These are phyloP conservation scores for Apiotrichum gamsii DNA, from an alignment of 1,284 basidiomycete species.

Conservation along the genomic window DNA sequence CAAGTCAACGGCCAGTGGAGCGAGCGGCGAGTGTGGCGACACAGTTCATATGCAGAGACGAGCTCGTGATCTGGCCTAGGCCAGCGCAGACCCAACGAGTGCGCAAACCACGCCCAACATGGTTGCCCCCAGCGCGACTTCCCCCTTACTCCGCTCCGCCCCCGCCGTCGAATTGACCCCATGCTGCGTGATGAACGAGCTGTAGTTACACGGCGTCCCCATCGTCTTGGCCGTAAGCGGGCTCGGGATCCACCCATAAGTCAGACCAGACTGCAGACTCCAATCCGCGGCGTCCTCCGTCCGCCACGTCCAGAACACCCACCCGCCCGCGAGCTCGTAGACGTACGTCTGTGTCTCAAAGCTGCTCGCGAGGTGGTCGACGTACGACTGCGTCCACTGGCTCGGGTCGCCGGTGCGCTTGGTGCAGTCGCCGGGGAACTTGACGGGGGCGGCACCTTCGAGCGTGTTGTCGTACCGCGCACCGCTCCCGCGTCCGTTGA, in stretches of 20 bases:
- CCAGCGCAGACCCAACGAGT: no score
- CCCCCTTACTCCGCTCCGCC: no score
- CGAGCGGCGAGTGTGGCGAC: no score
- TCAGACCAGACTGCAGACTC: slow-evolving; percentile 56
- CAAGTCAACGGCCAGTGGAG: no score
- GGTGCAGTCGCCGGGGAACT: slow-evolving; percentile 62
- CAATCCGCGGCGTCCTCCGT: slow-evolving; percentile 60
- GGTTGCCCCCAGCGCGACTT: no score
- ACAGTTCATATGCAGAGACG: no score
- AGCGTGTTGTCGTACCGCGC: slow-evolving; percentile 61
- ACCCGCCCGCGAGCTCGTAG: slow-evolving; percentile 44
- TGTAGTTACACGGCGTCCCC: no score
- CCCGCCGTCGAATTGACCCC: no score
- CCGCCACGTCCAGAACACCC: slow-evolving; percentile 46
- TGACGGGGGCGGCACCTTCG: slow-evolving; percentile 60
- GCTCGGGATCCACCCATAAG: slow-evolving; percentile 73
- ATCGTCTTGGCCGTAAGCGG: no score
- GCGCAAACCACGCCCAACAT: no score
- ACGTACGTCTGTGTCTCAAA: slow-evolving; percentile 69
- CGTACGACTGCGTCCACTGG: not conserved
- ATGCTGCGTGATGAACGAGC: no score
- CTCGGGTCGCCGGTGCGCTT: slow-evolving; percentile 29
- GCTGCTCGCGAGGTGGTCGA: slow-evolving; percentile 22
- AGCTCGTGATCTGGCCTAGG: no score
- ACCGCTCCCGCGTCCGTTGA: slow-evolving; percentile 65